A percentile compares a stretch with the other conserved stretches of the same genome.
phyloP scores from a whole-genome alignment of 345 rosid species.

The Eucalyptus pauciflora region DNA sequence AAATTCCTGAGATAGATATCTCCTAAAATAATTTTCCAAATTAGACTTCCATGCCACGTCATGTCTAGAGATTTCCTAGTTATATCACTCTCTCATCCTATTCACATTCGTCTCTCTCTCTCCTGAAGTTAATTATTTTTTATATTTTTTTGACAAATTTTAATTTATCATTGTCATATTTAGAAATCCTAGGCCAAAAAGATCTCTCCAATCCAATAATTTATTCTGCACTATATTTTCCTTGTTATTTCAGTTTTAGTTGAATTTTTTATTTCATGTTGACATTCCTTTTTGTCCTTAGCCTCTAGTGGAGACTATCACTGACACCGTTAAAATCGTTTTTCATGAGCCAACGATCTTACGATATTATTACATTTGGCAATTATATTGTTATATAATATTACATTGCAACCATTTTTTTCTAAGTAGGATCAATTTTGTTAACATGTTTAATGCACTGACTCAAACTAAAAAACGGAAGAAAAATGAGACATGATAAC shows the following conservation, averaged over 20 bases:
- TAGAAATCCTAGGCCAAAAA: background rate
- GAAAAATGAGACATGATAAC: background rate
- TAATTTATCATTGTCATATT: background rate
- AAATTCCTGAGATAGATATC: background rate
- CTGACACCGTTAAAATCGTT: background rate
- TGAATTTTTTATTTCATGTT: background rate
- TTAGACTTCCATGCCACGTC: background rate
- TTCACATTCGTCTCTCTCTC: background rate
- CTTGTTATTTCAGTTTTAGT: background rate
- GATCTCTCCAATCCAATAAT: background rate
- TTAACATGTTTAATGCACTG: background rate
- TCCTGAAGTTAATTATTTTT: background rate
- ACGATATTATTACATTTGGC: background rate
- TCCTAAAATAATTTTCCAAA: background rate
- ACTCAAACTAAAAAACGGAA: background rate
- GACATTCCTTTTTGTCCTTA: background rate
- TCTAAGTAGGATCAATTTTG: no score
- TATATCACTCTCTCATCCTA: background rate
- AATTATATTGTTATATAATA: no score
- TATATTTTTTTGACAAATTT: background rate
- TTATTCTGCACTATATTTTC: background rate
- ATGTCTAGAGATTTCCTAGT: background rate
- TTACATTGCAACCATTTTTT: background rate
- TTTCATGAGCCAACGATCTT: background rate
- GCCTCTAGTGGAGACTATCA: background rate